Evolutionary conservation across 2,329 filamentous ascomycete genomes (phyloP), one percentile per base, ranked within the genome.

Genomic region (Aspergillus fijiensis): DNA sequence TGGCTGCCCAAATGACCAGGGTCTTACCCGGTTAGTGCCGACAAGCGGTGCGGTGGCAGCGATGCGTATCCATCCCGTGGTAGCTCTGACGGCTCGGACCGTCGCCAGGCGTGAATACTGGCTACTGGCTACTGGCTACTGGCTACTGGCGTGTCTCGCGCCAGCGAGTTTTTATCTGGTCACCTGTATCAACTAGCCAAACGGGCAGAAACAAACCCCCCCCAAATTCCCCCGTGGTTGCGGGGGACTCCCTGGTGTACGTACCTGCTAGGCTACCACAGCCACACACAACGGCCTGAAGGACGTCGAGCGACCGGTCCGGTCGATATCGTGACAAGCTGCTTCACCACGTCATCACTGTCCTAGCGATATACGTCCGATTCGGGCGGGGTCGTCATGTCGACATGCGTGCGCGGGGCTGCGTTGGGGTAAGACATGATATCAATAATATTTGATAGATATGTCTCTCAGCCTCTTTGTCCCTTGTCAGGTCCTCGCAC

Each of bases 1-100:
- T 71, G 62, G 69, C 68, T 71, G 71, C 71, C 72, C 66, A 69
- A 71, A 62, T 62, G 64, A 69, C 64, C 60, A 60, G 67, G 67
- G 45, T 55, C 54, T 45, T 63, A 49, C 45, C 57, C 49, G 62
- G 62, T 59, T 61, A 60, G 53, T 61, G 59, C 62, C 62, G 66
- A 64, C 63, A 60, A 55, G 49, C 39, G 49, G 49, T 67, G 57
- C 59, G 51, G 62, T 65, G 57, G 56, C 39, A 45, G 39, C 39
- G 39, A 45, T 45, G 39, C 39, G 39, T 45, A 45, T 19, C 29
- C 31, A 58, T 60, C 60, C 59, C 58, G 57, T 62, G 65, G 66
- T 60, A 45, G 39, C 39, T 63, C 62, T 69, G 65, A 63, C 69
- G 70, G 67, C 61, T 72, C 69, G 69, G 70, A 69, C 69, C 67